Evolutionary conservation across 305 asterid species (phyloP).

Genomic region (Fraxinus sp.): DNA sequence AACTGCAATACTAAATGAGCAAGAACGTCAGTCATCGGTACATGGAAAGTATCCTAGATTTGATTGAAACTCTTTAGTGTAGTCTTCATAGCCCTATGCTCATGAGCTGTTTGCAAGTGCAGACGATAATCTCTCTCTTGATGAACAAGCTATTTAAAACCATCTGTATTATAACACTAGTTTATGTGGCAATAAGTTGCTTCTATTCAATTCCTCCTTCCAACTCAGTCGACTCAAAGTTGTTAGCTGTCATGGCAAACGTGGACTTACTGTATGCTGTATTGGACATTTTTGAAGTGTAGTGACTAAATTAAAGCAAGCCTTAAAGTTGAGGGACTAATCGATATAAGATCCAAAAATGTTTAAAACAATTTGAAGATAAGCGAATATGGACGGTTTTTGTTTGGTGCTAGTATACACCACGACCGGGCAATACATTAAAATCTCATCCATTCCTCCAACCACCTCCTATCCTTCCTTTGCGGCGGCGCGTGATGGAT

Average conservation of each 20-base stretch:
- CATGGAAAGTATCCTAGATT: too few relatives aligned
- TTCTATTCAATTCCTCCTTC: neutral
- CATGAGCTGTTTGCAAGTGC: too few relatives aligned
- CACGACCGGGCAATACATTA: neutral
- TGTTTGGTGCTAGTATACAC: neutral
- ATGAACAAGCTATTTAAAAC: too few relatives aligned
- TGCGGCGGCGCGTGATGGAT: conserved; percentile 21
- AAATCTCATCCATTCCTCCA: neutral
- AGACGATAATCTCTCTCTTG: neutral
- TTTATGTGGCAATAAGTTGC: too few relatives aligned
- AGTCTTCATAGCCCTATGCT: too few relatives aligned
- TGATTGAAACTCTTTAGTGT: too few relatives aligned
- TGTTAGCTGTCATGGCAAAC: too few relatives aligned
- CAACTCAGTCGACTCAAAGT: neutral
- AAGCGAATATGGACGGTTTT: neutral
- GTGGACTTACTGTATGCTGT: neutral
- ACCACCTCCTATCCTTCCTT: neutral
- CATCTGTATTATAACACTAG: too few relatives aligned
- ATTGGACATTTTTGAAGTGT: neutral
- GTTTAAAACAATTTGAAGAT: neutral
- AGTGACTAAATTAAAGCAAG: neutral
- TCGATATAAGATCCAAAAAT: neutral
- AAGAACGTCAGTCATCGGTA: too few relatives aligned
- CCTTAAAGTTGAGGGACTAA: neutral
- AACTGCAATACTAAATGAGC: too few relatives aligned